Conservation (phyloP, 179 eudicot genomes). For the Silene noctiflora region DNA sequence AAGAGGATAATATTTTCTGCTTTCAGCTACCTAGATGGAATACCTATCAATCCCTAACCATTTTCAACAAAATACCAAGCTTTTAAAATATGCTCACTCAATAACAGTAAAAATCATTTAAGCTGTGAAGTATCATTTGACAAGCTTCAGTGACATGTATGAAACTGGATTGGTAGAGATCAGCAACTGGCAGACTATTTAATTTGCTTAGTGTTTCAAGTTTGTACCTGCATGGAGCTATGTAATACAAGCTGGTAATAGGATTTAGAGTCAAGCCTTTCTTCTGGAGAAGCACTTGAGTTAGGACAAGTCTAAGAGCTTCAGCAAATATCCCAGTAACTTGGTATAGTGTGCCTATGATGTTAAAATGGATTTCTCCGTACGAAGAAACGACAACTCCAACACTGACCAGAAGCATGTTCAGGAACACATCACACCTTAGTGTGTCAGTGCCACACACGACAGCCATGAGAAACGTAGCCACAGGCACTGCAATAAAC, state of each 20-base stretch:
- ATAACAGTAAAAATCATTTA: neutral
- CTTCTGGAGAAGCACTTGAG: slow-evolving; percentile 97
- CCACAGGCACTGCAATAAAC: slow-evolving; percentile 90
- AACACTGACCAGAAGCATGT: slow-evolving; percentile 96
- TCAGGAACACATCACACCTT: slow-evolving; percentile 86
- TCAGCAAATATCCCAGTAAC: slow-evolving; percentile 97
- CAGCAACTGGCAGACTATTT: too few relatives aligned
- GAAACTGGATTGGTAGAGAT: too few relatives aligned
- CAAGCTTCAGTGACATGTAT: too few relatives aligned
- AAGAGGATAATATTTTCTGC: neutral
- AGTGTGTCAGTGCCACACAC: slow-evolving; percentile 92
- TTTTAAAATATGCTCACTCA: neutral
- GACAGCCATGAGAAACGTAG: slow-evolving; percentile 94
- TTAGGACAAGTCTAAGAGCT: slow-evolving; percentile 90
- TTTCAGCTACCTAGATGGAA: slow-evolving; percentile 7
- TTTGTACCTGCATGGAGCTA: slow-evolving; percentile 96
- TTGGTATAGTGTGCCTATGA: slow-evolving; percentile 91
- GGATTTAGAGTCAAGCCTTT: slow-evolving; percentile 97
- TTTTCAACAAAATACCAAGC: neutral
- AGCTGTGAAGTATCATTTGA: too few relatives aligned
- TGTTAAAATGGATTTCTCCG: slow-evolving; percentile 94
- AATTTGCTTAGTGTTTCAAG: neutral
- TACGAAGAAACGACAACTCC: slow-evolving; percentile 96
- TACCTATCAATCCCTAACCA: neutral
- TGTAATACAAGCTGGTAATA: slow-evolving; percentile 95